Base-by-base conservation (phyloP, 2,329 filamentous ascomycete species). In the Zasmidium citrigriseum region DNA sequence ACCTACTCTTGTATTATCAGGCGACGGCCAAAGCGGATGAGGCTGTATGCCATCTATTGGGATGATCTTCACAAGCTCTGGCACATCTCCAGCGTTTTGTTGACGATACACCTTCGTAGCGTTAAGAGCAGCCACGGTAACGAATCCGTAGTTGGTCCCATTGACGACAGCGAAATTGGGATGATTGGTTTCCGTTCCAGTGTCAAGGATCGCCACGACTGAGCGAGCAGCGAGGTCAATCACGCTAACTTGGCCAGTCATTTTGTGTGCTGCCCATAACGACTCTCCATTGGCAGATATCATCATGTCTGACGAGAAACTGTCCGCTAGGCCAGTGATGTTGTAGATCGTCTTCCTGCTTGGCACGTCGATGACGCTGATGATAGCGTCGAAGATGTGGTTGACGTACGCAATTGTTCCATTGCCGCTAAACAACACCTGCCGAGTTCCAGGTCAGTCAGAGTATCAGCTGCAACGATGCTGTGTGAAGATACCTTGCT, bases 221-320 rank as follows among this genome's bases (percentile, higher is more conserved):
- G 29, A 52, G 4, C 38, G 4, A 9, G 21, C n/a, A 4, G 27
- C 41, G 5, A 52, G 18, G 21, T 58, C 49, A 22, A 58, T 54
- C 4, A 58, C 55, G 4, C 41, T 48, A 11, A 53, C 49, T 27
- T 48, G 23, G 22, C 55, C 55, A 25, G 41, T 38, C 38, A 58
- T 41, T 29, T 58, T 58, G 27, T 54, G 55, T 12, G 55, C 55
- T 10, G 55, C 49, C 55, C 55, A 54, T 3, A 58, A 22, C 20
- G 22, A 29, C 16, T 22, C 27, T 12, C 55, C 49, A 20, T 58
- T 41, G 3, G 55, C 55, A 4, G 55, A 58, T 3, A 54, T 29
- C 55, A 58, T 58, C 55, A 58, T 58, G 38, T 58, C 55, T 2
- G 44, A 54, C 2, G 41, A 48, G 50, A 58, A 58, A 14, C n/a